Conservation (phyloP, 257 asterid genomes). For the Ilex asprella region DNA sequence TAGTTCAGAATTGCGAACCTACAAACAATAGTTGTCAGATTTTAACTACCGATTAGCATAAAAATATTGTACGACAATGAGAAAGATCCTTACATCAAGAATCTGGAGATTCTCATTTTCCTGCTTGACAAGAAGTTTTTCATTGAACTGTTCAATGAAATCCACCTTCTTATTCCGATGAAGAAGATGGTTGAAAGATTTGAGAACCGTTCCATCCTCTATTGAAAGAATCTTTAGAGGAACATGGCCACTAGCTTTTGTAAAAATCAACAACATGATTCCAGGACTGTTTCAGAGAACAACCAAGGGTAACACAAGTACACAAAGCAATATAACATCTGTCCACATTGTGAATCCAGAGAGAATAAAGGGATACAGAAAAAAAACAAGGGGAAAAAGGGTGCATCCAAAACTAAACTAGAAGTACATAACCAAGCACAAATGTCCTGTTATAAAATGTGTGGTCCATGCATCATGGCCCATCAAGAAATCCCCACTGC, state of each 20-base stretch:
- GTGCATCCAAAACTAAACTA: no score
- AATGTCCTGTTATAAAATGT: no score
- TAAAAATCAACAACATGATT: conserved; percentile 79
- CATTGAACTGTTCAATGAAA: conserved; percentile 35
- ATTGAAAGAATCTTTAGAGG: conserved; percentile 89
- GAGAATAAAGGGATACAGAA: not conserved
- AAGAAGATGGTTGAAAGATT: conserved; percentile 20
- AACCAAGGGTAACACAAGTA: not conserved
- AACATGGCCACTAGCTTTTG: conserved; percentile 63
- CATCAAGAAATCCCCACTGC: no score
- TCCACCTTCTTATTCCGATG: conserved; percentile 25
- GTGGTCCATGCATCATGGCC: no score
- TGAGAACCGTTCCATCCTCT: conserved; percentile 91
- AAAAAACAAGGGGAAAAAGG: not conserved
- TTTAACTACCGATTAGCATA: conserved; percentile 1
- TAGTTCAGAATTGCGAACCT: conserved; percentile 88
- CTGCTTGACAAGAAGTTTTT: conserved; percentile 88
- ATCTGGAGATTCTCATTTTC: conserved; percentile 26
- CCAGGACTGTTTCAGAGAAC: conserved; percentile 68
- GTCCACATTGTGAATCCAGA: not conserved
- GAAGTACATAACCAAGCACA: no score
- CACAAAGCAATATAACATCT: not conserved
- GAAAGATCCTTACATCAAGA: conserved; percentile 19
- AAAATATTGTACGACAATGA: not conserved
- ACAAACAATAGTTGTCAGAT: conserved; percentile 24